Evolutionary conservation across 2,329 filamentous ascomycete genomes (phyloP), one percentile per base, ranked within the genome.

Genomic region (Aplosporella prunicola): DNA sequence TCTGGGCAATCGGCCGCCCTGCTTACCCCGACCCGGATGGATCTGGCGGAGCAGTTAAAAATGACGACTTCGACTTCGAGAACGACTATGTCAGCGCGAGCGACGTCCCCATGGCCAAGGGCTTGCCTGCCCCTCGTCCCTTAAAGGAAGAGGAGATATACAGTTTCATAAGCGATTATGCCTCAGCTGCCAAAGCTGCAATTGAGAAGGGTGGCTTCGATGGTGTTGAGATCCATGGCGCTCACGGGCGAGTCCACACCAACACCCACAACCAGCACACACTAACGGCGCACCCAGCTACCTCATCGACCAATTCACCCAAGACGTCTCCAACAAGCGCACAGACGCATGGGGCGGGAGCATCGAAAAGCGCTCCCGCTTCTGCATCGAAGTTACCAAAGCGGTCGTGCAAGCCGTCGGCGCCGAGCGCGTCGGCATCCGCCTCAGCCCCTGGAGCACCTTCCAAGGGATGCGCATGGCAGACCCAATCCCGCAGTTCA

Each of bases 401-500:
- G 70, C 70, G 0, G 66, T 74, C 3, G 55, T 60, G 0, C 55
- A 59, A 0, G 67, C 71, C 0, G 56, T 74, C 10, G 77, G 75
- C 1, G 48, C 67, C 0, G 67, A 76, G 3, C 63, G 60, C 5
- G 66, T 67, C 0, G 78, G 66, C 1, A 68, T 81, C 18, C 68
- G 76, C 2, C 55, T 83, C 4, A 72, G 65, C 2, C 79, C 78
- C 0, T 81, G 69, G 59, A 72, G 67, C 33, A 56, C 57, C 0
- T 82, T 76, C 58, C 74, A 82, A 42, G 69, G 68, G 20, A 78
- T 82, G 77, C 60, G 61, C 24, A 80, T 81, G 73, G 45, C 55
- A 0, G 67, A 82, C 30, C 76, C 77, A 0, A 51, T 74, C 9
- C 72, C 77, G 1, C 77, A 83, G 43, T 84, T 82, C 49, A 60